phyloP scores from a whole-genome alignment of 1,284 basidiomycete species.

The Flammula alnicola region DNA sequence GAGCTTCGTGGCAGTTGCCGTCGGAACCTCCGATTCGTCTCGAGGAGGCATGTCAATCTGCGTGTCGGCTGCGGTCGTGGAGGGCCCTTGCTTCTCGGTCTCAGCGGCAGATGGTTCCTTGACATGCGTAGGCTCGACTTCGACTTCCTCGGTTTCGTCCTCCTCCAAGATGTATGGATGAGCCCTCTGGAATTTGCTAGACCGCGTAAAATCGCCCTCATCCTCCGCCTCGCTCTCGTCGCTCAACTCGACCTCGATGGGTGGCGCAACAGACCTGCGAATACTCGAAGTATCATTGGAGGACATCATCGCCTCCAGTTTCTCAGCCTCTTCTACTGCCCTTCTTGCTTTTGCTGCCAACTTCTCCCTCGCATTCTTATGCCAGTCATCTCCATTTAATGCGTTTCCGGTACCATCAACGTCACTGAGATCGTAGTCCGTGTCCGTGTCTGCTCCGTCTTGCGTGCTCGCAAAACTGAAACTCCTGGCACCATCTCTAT shows the following conservation, averaged over 20 bases:
- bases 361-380: constrained; percentile 66
- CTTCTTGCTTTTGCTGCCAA: constrained; percentile 76
- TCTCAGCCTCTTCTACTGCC: constrained; percentile 61
- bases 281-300: constrained; percentile 23
- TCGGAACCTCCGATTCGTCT: constrained; percentile 38
- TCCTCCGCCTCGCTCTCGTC: constrained; percentile 80
- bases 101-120: constrained; percentile 24
- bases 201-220: constrained; percentile 43
- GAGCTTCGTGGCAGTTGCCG: constrained; percentile 46
- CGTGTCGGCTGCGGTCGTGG: constrained; percentile 12
- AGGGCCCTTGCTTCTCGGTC: constrained; percentile 18
- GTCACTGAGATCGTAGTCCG: constrained; percentile 54
- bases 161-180: constrained; percentile 71
- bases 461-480: constrained; percentile 75
- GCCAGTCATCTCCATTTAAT: constrained; percentile 56
- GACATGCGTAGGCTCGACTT: constrained; percentile 20
- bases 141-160: constrained; percentile 55
- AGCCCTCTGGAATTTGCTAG: constrained; percentile 38
- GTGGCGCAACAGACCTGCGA: constrained; percentile 54
- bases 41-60: constrained; percentile 35
- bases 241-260: constrained; percentile 76
- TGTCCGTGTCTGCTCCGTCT: constrained; percentile 61
- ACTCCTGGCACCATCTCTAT: constrained; percentile 62
- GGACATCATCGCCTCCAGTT: constrained; percentile 49
- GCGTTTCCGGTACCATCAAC: constrained; percentile 37